Evolutionary conservation across 2,329 filamentous ascomycete genomes (phyloP).

Genomic region (Xylaria sp.): DNA sequence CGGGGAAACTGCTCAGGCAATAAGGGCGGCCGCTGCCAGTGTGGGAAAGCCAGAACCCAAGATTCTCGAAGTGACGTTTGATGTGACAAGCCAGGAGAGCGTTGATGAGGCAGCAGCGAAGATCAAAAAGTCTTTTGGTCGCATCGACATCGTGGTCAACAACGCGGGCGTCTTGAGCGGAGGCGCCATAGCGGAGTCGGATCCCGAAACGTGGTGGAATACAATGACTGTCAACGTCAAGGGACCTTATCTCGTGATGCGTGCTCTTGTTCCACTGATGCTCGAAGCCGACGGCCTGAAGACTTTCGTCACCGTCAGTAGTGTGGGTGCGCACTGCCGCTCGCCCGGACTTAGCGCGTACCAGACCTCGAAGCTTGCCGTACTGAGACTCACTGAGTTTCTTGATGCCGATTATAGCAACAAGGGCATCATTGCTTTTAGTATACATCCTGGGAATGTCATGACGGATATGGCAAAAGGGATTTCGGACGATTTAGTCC

Average conservation of each 20-base stretch:
- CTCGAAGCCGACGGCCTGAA: slow-evolving; percentile 43
- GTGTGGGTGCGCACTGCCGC: slow-evolving; percentile 51
- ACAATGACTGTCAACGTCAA: slow-evolving; percentile 60
- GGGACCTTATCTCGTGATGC: slow-evolving; percentile 57
- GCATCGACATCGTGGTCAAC: slow-evolving; percentile 50
- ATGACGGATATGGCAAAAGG: slow-evolving; percentile 49
- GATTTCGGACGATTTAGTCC: slow-evolving; percentile 20
- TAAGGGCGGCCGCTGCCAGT: slow-evolving; percentile 42
- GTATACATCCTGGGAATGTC: slow-evolving; percentile 56
- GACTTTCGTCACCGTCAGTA: slow-evolving; percentile 56
- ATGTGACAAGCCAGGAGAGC: slow-evolving; percentile 48
- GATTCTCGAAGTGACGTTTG: slow-evolving; percentile 48
- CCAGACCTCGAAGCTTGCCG: slow-evolving; percentile 56
- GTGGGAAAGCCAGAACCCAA: slow-evolving; percentile 44
- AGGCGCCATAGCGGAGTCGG: slow-evolving; percentile 40
- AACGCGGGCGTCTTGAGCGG: slow-evolving; percentile 45
- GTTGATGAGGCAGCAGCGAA: slow-evolving; percentile 47
- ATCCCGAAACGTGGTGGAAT: slow-evolving; percentile 51
- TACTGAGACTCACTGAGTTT: slow-evolving; percentile 58
- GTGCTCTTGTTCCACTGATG: slow-evolving; percentile 58
- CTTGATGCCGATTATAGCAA: slow-evolving; percentile 54
- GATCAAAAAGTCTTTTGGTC: slow-evolving; percentile 48
- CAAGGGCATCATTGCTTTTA: slow-evolving; percentile 53
- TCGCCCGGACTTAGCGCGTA: slow-evolving; percentile 52
- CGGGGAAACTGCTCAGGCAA: slow-evolving; percentile 39